Base-by-base conservation (phyloP, 1,284 basidiomycete species). In the Malassezia furfur region DNA sequence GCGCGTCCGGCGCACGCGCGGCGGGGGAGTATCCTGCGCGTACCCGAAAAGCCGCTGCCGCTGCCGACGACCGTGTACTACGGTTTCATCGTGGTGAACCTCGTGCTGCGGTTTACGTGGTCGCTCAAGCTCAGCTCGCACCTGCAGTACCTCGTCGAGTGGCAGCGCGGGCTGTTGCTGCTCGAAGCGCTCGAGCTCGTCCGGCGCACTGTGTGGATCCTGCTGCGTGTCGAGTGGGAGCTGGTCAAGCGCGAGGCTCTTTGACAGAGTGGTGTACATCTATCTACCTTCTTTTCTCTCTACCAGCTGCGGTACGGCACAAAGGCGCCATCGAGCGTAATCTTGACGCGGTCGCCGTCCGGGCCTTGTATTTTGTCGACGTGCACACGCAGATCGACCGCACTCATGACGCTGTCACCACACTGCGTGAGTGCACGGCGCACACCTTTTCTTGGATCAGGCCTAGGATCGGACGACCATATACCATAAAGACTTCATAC, bases 121-220 rank as follows among this genome's bases (percentile, higher is more conserved):
- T 87, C 85, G 12, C 81, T 93, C 75, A 94, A 91, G 74, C 79
- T 98, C 25, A 88, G 85, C 5, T 85, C 83, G 47, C 90, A 96
- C 76, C 80, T 96, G 45, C 87, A 93, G 76, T 82, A 85, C 6
- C 82, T 85, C 53, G 80, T 83, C 43, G 87, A 91, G 65, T 85
- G 89, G 50, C 88, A 88, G 70, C 79, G 83, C 10, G 81, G 87
- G 15, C 86, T 94, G 37, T 94, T 96, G 75, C 81, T 85, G 78
- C 81, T 98, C 63, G 91, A 99, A 77, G 80, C 88, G 44, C 82
- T 91, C 39, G 94, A 98, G 77, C 79, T 98, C 35, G 68, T 90
- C 30, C 79, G 94, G 50, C 77, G 94, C 63, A 96, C 90, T 87
- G 82, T 93, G 76, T 99, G 94, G 94, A 87, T 94, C 9, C 93